phyloP scores from a whole-genome alignment of 2,329 filamentous ascomycete genomes.

The Aspergillus ibericus region DNA sequence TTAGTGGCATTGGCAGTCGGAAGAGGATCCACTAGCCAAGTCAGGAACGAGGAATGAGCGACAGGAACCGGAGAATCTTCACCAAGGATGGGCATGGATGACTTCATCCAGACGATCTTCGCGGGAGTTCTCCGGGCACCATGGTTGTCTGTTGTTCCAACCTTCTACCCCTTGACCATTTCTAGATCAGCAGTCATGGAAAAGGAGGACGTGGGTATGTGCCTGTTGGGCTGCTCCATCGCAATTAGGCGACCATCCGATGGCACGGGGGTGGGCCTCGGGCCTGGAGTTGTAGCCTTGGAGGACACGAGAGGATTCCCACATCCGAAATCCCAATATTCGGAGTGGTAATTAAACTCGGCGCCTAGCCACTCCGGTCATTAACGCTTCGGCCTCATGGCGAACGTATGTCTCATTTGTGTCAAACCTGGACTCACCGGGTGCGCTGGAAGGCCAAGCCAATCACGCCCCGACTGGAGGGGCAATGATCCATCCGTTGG shows the following conservation, averaged over 20 bases:
- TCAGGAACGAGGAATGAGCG: conserved; percentile 21
- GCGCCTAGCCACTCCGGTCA: not conserved
- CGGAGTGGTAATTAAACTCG: not conserved
- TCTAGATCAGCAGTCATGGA: not conserved
- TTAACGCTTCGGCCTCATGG: conserved; percentile 5
- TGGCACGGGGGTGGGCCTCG: not conserved
- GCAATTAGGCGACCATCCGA: not conserved
- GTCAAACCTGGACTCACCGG: not conserved
- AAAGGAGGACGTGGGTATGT: not conserved
- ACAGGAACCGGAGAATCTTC: conserved; percentile 12
- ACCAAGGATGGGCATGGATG: conserved; percentile 13
- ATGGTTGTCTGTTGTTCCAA: not conserved
- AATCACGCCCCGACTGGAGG: not conserved
- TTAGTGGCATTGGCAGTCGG: not conserved
- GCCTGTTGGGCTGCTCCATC: not conserved
- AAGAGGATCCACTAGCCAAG: conserved; percentile 16
- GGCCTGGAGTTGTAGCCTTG: not conserved
- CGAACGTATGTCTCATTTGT: not conserved
- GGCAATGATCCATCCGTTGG: not conserved
- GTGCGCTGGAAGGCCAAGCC: not conserved
- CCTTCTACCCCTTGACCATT: not conserved
- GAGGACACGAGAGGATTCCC: not conserved
- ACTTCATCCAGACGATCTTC: conserved; percentile 12
- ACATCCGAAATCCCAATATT: not conserved
- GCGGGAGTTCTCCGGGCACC: not conserved